Evolutionary conservation across 192 early-diverging fungal genomes (phyloP).

Genomic region (Coemansia sp.): DNA sequence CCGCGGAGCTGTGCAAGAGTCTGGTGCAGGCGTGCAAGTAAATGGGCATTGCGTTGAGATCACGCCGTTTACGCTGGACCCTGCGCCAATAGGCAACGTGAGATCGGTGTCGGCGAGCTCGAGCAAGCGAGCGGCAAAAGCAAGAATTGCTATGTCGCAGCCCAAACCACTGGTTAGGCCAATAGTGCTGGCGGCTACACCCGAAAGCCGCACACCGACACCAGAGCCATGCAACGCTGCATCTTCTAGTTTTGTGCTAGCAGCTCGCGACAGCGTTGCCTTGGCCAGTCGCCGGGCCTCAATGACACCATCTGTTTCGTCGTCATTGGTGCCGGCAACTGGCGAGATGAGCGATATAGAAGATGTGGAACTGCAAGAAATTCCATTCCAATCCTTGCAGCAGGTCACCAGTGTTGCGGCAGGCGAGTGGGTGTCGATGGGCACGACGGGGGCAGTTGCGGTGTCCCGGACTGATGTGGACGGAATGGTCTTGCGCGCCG

Average conservation of each 20-base stretch:
- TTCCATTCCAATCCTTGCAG: slow-evolving; percentile 19
- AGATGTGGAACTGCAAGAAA: slow-evolving; percentile 3
- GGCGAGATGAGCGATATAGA: slow-evolving; percentile 1
- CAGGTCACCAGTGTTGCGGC: slow-evolving; percentile 9
- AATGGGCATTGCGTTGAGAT: slow-evolving; percentile 24
- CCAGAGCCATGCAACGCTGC: neutral
- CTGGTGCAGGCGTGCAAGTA: slow-evolving; percentile 14
- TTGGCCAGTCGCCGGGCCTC: slow-evolving; percentile 3
- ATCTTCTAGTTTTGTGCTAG: too few species aligned
- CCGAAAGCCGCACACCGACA: slow-evolving; percentile 2
- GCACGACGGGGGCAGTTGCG: slow-evolving; percentile 15
- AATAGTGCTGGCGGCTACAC: slow-evolving; percentile 3
- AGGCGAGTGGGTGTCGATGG: slow-evolving; percentile 18
- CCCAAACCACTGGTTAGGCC: neutral
- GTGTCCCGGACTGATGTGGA: slow-evolving; percentile 14
- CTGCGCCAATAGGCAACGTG: neutral
- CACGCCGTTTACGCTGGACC: slow-evolving; percentile 31
- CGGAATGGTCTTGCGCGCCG: slow-evolving; percentile 25
- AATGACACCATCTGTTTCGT: neutral
- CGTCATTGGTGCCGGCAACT: neutral
- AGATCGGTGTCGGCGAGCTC: neutral
- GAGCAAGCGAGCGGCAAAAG: neutral
- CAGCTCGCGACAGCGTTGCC: neutral
- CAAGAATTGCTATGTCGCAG: neutral
- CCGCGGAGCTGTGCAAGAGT: neutral